These are phyloP conservation scores for Blastocystis sp. DNA, from an alignment of 352 stramenopile genomes.

Conservation along the genomic window DNA sequence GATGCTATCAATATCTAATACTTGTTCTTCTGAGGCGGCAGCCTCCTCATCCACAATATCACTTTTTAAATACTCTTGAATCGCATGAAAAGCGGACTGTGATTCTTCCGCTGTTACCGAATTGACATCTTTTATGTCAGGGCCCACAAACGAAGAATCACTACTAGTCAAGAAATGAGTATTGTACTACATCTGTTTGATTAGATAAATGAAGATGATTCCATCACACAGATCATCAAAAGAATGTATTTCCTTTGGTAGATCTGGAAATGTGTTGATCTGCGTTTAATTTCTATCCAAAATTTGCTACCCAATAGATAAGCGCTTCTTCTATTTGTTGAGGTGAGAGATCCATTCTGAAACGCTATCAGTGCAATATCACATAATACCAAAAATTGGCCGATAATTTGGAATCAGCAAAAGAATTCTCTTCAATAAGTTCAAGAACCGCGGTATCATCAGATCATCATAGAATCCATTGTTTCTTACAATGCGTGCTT, in stretches of 20 bases:
- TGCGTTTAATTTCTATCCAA: background rate
- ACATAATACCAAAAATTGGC: background rate
- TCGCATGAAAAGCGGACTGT: background rate
- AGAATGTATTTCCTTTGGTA: slow-evolving; percentile 1
- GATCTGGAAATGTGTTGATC: slow-evolving; percentile 13
- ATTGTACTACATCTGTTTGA: background rate
- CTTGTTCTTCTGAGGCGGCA: background rate
- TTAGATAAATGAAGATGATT: slow-evolving; percentile 1
- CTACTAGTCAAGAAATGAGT: background rate
- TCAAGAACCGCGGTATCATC: slow-evolving; percentile 53
- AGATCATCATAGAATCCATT: slow-evolving; percentile 5
- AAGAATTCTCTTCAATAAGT: background rate
- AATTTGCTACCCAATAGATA: background rate
- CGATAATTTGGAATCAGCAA: background rate
- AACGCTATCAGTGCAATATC: background rate
- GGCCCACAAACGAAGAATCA: background rate
- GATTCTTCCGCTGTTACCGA: background rate
- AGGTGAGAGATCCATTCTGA: background rate
- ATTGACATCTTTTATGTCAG: background rate
- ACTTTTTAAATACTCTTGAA: slow-evolving; percentile 39
- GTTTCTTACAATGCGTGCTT: slow-evolving; percentile 9
- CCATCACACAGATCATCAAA: slow-evolving; percentile 41
- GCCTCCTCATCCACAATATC: slow-evolving; percentile 55
- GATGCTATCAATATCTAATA: slow-evolving; percentile 6
- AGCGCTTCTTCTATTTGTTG: background rate